phyloP scores from a whole-genome alignment of 2,329 filamentous ascomycete genomes.

The Botrytis deweyae region DNA sequence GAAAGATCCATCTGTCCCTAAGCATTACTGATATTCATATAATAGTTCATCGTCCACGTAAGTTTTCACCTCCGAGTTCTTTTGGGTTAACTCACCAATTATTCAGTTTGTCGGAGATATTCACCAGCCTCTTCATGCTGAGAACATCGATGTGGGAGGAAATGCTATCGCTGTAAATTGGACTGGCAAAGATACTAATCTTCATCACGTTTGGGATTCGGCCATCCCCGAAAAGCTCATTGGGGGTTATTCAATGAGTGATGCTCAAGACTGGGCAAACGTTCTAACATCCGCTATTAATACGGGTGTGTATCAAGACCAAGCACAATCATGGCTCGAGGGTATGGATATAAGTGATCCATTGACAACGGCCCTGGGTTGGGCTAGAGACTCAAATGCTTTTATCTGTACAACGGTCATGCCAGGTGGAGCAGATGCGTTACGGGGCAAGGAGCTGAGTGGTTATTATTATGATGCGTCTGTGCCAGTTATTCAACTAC shows the following conservation, averaged over 20 bases:
- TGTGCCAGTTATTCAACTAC: constrained; percentile 62
- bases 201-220: constrained; percentile 74
- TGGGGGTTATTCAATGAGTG: constrained; percentile 52
- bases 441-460: constrained; percentile 59
- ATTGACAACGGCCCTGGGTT: constrained; percentile 56
- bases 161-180: constrained; percentile 67
- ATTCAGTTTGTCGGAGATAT: constrained; percentile 70
- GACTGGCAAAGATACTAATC: constrained; percentile 56
- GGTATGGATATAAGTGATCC: constrained; percentile 56
- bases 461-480: constrained; percentile 63
- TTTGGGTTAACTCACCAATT: constrained; percentile 19
- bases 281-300: constrained; percentile 55
- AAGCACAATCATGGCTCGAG: constrained; percentile 55
- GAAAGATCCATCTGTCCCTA: neutral
- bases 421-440: constrained; percentile 58
- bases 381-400: constrained; percentile 63
- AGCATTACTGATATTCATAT: constrained; percentile 7
- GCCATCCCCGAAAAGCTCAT: constrained; percentile 65
- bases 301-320: constrained; percentile 52
- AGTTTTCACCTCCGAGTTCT: constrained; percentile 25
- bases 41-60: constrained; percentile 39
- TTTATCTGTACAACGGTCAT: constrained; percentile 62
- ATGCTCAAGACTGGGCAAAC: constrained; percentile 57
- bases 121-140: constrained; percentile 66
- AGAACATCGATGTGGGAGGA: constrained; percentile 63